A percentile compares a stretch with the other conserved stretches of the same genome.
phyloP scores from a whole-genome alignment of 345 rosid species.

The Orychophragmus violaceus region DNA sequence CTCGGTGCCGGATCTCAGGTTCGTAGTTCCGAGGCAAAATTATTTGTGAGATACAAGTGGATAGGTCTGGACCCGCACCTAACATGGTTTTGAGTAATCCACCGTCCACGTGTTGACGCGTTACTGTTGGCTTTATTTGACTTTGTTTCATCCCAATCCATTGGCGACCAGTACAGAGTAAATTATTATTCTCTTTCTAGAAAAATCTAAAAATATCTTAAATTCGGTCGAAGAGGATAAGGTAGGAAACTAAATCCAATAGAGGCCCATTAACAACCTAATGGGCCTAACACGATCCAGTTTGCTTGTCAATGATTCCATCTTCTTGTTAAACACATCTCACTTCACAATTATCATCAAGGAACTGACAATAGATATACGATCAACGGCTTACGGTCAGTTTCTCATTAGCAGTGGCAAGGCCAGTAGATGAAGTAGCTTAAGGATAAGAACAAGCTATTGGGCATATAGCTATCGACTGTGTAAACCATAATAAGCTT shows the following conservation, averaged over 20 bases:
- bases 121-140: constrained; percentile 29
- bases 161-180: constrained; percentile 11
- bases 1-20: constrained; percentile 4
- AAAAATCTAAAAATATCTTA: constrained; percentile 4
- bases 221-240: constrained; percentile 20
- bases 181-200: neutral
- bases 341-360: too few relatives aligned
- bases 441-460: neutral
- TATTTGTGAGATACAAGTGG: constrained; percentile 17
- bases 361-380: too few relatives aligned
- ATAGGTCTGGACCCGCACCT: constrained; percentile 14
- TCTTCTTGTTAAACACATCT: too few relatives aligned
- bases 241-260: constrained; percentile 22
- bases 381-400: neutral
- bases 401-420: neutral
- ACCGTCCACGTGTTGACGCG: constrained; percentile 30
- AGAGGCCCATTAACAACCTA: neutral
- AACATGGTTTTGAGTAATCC: constrained; percentile 18
- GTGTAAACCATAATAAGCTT: too few relatives aligned
- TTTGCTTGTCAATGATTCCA: neutral
- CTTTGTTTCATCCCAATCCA: constrained; percentile 15
- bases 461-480: too few relatives aligned
- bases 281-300: constrained; percentile 26
- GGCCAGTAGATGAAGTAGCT: neutral
- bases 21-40: neutral